phyloP scores from a whole-genome alignment of 2,329 filamentous ascomycete genomes.

The Pestalotiopsis sp. region DNA sequence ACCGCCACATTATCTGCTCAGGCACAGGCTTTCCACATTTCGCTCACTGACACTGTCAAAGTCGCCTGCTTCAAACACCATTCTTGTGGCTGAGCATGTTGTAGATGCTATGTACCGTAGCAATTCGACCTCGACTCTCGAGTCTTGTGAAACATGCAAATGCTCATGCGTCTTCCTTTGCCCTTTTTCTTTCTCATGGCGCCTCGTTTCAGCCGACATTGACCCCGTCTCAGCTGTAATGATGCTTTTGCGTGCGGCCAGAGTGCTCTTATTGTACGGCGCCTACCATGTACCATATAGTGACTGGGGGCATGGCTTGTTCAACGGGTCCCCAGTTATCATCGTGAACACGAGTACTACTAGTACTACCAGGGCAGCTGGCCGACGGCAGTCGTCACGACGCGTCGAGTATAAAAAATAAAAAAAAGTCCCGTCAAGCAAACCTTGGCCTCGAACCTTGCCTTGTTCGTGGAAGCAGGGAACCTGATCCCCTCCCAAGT shows the following conservation, averaged over 20 bases:
- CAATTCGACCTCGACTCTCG: neutral
- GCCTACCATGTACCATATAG: too few species aligned
- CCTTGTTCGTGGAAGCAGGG: neutral
- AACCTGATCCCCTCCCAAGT: neutral
- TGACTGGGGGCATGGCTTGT: too few species aligned
- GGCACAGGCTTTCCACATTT: neutral
- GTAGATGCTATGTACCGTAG: neutral
- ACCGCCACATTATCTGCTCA: constrained; percentile 1
- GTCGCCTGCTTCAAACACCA: neutral
- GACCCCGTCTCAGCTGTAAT: neutral
- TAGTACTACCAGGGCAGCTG: neutral
- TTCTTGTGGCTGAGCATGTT: neutral
- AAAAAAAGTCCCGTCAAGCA: neutral
- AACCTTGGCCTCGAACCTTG: neutral
- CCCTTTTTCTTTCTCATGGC: neutral
- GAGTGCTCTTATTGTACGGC: neutral
- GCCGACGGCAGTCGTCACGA: neutral
- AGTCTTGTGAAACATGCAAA: neutral
- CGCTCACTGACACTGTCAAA: too few species aligned
- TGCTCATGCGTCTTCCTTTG: neutral
- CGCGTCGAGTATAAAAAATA: neutral
- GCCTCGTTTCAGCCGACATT: neutral
- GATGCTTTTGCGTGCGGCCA: neutral
- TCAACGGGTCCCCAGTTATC: too few species aligned
- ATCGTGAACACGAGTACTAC: too few species aligned